Base-by-base conservation (phyloP, 176 grass and related monocot species). In the Guadua angustifolia region DNA sequence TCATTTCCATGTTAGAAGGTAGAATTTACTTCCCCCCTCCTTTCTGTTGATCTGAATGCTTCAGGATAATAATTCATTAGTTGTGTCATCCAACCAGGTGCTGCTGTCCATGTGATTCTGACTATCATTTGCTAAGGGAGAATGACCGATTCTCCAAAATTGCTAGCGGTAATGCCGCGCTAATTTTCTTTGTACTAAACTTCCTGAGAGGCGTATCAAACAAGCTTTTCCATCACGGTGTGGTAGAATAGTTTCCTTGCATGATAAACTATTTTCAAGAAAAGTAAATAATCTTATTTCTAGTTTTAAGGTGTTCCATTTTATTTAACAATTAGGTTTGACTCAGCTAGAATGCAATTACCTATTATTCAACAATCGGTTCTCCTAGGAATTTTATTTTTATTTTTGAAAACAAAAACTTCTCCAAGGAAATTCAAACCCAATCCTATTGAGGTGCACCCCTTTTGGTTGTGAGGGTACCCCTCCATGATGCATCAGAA, bases 401-500 rank as follows among this genome's bases (percentile, higher is more conserved):
- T 11, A 5, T 64, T 61, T 24, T 49, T 46, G 5, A 65, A 21
- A 63, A 9, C 7, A 19, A 36, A 53, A 24, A 21, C 9, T 59
- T 39, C 5, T 69, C 22, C 14, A 21, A 16, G 21, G 6, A 32
- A 65, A 74, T 67, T 66, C 9, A 79, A 10, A 51, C 52, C 24
- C 9, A 21, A 13, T 49, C 10, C 18, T 66, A 25, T 60, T 61
- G 71, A 39, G 52, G 79, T 8, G 33, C 9, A 19, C 70, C 40
- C 40, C 7, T 42, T 42, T 42, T 42, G 7, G 7, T 42, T 42
- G 40, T 42, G 40, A 42, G 40, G 40, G 40, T 43, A 9, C 8
- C 40, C 8, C 40, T 43, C 43, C 65, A 36, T 86, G 65, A 69
- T 65, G 83, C 72, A 78, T 74, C 65, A 63, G 88, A 89, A 86